Base-by-base conservation (phyloP, 768 basidiomycete genomes). In the Trametes sanguinea region DNA sequence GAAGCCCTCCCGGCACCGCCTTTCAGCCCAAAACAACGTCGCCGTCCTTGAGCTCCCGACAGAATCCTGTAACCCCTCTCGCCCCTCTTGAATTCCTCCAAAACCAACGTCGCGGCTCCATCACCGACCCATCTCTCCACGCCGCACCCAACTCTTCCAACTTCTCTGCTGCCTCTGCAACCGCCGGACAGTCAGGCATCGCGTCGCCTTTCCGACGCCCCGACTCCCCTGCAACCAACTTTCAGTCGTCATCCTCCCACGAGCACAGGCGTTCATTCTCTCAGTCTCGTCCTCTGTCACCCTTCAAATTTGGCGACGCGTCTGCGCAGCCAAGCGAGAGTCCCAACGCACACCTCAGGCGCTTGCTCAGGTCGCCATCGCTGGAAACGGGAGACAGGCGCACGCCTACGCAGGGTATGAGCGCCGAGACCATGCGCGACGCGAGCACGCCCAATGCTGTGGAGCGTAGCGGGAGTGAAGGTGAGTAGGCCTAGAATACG, bases 111-210 rank as follows among this genome's bases (percentile, higher is more conserved):
- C 77, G 90, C 60, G 89, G 89, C 61, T 92, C 92, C 2, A 88
- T 91, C 71, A 90, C 90, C 7, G 92, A 93, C 78, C 90, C 90
- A 3, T 86, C 87, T 44, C 80, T 92, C 52, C 89, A 90, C 75
- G 85, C 86, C 61, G 74, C 80, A 4, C 72, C 75, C 0, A 61
- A 61, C 56, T 67, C 63, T 60, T 72, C 51, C 54, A 61, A 64
- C 63, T 63, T 67, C 50, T 58, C 60, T 37, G 11, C 35, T 6
- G 35, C 6, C 3, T 30, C 62, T 51, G 54, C 55, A 55, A 8
- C 62, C 46, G 58, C 67, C 4, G 58, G 30, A 16, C 54, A 60
- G 22, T 56, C 57, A 62, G 68, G 27, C 50, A 62, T 51, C 70
- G 69, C 68, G 65, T 64, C 65, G 51, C 63, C 63, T 29, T 68